These are phyloP conservation scores for Pseudopyrenochaeta lycopersici DNA, from an alignment of 2,329 filamentous ascomycete genomes.

Conservation along the genomic window DNA sequence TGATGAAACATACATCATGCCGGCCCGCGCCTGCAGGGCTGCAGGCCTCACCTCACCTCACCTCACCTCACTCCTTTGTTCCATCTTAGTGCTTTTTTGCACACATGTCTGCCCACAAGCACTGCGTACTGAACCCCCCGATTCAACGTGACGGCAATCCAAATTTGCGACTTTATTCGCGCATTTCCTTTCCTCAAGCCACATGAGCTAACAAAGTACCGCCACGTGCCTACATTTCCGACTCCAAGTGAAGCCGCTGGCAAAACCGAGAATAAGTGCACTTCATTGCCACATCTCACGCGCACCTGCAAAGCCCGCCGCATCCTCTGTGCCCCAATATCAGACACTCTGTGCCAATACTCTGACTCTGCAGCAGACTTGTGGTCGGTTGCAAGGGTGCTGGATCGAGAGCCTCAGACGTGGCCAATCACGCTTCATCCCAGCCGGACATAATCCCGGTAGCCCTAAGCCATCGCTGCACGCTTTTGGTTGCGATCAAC, in stretches of 20 bases:
- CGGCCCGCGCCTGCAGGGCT: neutral
- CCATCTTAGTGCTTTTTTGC: neutral
- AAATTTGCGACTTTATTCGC: neutral
- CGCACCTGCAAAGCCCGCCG: neutral
- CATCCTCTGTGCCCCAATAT: neutral
- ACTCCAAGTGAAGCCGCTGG: neutral
- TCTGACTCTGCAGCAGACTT: constrained; percentile 18
- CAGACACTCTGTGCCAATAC: neutral
- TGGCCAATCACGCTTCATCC: constrained; percentile 20
- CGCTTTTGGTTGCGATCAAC: constrained; percentile 23
- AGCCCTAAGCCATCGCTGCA: constrained; percentile 19
- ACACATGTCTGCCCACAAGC: neutral
- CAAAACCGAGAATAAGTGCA: too few species aligned
- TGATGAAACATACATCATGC: constrained; percentile 3
- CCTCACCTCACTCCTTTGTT: neutral
- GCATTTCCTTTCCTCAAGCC: neutral
- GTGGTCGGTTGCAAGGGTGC: constrained; percentile 31
- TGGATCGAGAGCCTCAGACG: constrained; percentile 14
- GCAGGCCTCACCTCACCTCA: neutral
- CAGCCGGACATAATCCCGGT: constrained; percentile 20
- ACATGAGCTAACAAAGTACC: neutral
- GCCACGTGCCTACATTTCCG: neutral
- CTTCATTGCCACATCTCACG: neutral
- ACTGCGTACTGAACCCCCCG: neutral
- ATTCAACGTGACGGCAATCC: neutral